Base-by-base conservation (phyloP, 768 basidiomycete genomes). In the Tephrocybe sp. region DNA sequence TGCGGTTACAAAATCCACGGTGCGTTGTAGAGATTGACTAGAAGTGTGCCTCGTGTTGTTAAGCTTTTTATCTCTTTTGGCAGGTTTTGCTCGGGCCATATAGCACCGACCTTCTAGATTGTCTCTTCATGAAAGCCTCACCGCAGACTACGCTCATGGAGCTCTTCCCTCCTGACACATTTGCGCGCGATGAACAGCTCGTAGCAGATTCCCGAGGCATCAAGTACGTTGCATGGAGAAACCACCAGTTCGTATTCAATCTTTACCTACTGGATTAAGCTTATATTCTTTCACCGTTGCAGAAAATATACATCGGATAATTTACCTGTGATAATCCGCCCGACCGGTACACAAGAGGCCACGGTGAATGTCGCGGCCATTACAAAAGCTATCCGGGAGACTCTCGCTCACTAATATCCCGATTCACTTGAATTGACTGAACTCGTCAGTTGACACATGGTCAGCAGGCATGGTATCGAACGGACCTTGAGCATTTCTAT, bases 101-200 rank as follows among this genome's bases (percentile, higher is more conserved):
- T 56, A 79, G 85, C 3, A 60, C 70, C 44, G 78, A 83, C 53
- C 74, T 91, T 23, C 71, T 86, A 55, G 88, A 91, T 61, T 65
- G 79, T 47, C 64, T 86, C 13, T 91, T 83, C 69, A 82, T 91
- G 79, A 79, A 77, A 50, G 78, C 77, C 4, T 77, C 80, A 21
- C 57, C 72, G 13, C 70, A 76, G 21, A 74, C 86, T 18, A 82
- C 83, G 3, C 71, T 91, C 29, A 79, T 91, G 69, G 91, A 94
- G 66, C 74, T 92, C 58, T 91, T 88, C 67, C 85, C 82, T 16
- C 69, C 75, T 2, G 78, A 77, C n/a, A 75, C 75, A 16, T 91
- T 87, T 64, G 72, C 75, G 21, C 77, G 75, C 41, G 85, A 89
- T 57, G 75, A 77, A 49, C 79, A 84, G 58, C 66, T 80, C 42